These are phyloP conservation scores for Entoloma clypeatum DNA, from an alignment of 1,284 basidiomycete species.

Conservation along the genomic window DNA sequence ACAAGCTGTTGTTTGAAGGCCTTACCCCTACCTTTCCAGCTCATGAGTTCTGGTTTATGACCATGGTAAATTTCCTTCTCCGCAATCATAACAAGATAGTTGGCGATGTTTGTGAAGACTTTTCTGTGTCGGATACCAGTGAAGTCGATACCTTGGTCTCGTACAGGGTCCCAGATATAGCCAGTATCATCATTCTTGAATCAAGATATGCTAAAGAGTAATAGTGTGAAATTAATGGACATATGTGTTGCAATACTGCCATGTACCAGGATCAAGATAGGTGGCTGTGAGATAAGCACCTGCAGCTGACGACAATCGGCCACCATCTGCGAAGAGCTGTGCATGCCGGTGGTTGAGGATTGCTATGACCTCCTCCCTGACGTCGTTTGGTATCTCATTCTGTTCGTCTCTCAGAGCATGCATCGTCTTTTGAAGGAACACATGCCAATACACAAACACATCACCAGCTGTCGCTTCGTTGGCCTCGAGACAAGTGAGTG, in stretches of 20 bases:
- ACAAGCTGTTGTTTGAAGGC: slow-evolving; percentile 17
- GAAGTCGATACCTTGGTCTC: slow-evolving; percentile 7
- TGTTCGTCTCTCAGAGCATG: slow-evolving; percentile 9
- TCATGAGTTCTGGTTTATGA: slow-evolving; percentile 12
- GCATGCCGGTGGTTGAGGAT: slow-evolving; percentile 22
- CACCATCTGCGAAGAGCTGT: slow-evolving; percentile 20
- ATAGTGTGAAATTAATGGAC: slow-evolving; percentile 7
- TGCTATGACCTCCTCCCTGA: slow-evolving; percentile 21
- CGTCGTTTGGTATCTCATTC: slow-evolving; percentile 15
- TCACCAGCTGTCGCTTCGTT: slow-evolving; percentile 26
- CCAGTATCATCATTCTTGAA: slow-evolving; percentile 5
- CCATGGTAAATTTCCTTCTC: slow-evolving; percentile 19
- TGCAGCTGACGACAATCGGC: slow-evolving; percentile 13
- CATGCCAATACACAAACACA: slow-evolving; percentile 28
- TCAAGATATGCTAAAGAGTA: slow-evolving; percentile 10
- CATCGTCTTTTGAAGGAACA: slow-evolving; percentile 16
- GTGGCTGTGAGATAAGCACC: slow-evolving; percentile 22
- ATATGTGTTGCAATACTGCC: not conserved
- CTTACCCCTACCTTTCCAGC: slow-evolving; percentile 17
- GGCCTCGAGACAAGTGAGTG: slow-evolving; percentile 28
- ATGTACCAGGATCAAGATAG: slow-evolving; percentile 25
- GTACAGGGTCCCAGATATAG: no score
- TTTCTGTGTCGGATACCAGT: slow-evolving; percentile 16
- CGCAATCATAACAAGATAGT: slow-evolving; percentile 15
- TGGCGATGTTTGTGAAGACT: slow-evolving; percentile 14